phyloP scores from a whole-genome alignment of 306 rosid species.

The Potentilla sterilis region DNA sequence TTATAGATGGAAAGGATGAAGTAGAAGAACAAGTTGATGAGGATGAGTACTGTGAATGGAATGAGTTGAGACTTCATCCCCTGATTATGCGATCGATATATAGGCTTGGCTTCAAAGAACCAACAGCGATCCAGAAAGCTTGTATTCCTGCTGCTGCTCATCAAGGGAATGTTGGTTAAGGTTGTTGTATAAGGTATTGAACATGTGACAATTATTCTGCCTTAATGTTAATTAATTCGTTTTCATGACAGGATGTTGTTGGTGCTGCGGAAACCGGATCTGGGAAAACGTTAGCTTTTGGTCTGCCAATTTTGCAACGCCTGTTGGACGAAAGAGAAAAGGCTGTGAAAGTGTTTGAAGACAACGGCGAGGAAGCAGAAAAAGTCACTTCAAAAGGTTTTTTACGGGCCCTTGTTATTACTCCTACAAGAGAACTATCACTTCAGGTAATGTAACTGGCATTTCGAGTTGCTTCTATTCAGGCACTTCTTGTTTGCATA shows the following conservation, averaged over 20 bases:
- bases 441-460: slow-evolving; percentile 65
- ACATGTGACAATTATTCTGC: slow-evolving; percentile 4
- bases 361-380: slow-evolving; percentile 49
- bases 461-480: slow-evolving; percentile 19
- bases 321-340: slow-evolving; percentile 86
- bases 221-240: slow-evolving; percentile 24
- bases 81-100: slow-evolving; percentile 70
- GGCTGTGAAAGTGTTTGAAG: slow-evolving; percentile 42
- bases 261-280: slow-evolving; percentile 99
- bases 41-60: slow-evolving; percentile 75
- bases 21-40: slow-evolving; percentile 52
- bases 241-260: slow-evolving; percentile 71
- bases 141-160: slow-evolving; percentile 96
- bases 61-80: slow-evolving; percentile 89
- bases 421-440: slow-evolving; percentile 97
- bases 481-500: slow-evolving; percentile 16
- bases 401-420: slow-evolving; percentile 81
- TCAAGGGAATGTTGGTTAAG: slow-evolving; percentile 82
- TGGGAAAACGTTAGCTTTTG: slow-evolving; percentile 97
- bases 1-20: slow-evolving; percentile 41
- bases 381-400: slow-evolving; percentile 47
- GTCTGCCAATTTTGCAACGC: slow-evolving; percentile 95
- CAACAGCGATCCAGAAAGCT: slow-evolving; percentile 88
- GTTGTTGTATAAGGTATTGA: slow-evolving; percentile 26
- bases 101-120: slow-evolving; percentile 87